These are phyloP conservation scores for Fulvia fulva DNA, from an alignment of 2,329 filamentous ascomycete species.

Conservation along the genomic window DNA sequence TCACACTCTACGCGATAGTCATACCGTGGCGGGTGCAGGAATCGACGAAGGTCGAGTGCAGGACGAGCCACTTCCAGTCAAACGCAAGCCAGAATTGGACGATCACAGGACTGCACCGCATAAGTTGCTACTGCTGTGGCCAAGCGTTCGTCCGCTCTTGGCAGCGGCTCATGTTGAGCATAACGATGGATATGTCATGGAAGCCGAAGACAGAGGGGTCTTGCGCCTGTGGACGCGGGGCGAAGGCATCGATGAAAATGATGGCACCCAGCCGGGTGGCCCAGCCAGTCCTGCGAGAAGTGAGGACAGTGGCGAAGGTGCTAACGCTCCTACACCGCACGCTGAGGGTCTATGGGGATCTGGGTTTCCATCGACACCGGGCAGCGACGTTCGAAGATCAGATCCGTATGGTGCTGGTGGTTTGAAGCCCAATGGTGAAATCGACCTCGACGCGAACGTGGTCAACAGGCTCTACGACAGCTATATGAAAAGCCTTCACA, in stretches of 20 bases:
- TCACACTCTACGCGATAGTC: conserved; percentile 5
- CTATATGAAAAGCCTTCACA: conserved; percentile 59
- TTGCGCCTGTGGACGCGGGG: conserved; percentile 36
- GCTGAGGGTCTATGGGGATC: conserved; percentile 51
- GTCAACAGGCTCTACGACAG: conserved; percentile 50
- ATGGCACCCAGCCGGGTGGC: conserved; percentile 32
- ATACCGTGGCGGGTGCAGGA: conserved; percentile 11
- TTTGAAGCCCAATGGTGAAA: conserved; percentile 49
- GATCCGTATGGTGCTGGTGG: conserved; percentile 43
- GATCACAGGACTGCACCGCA: conserved; percentile 91
- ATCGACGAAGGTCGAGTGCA: conserved; percentile 17
- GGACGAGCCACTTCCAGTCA: conserved; percentile 24
- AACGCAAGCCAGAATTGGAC: conserved; percentile 65
- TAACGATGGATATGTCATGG: conserved; percentile 35
- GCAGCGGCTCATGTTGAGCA: conserved; percentile 23
- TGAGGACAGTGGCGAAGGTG: conserved; percentile 32
- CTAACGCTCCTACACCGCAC: conserved; percentile 36
- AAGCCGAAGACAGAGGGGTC: conserved; percentile 36
- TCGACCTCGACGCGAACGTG: conserved; percentile 52
- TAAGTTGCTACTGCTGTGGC: conserved; percentile 67
- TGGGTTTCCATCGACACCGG: conserved; percentile 36
- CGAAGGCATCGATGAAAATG: conserved; percentile 38
- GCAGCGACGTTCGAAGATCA: conserved; percentile 29
- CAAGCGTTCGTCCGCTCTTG: conserved; percentile 36
- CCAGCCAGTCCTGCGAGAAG: conserved; percentile 39